phyloP scores from a whole-genome alignment of 805 yeast species.

The Sugiyamaella marilandica region DNA sequence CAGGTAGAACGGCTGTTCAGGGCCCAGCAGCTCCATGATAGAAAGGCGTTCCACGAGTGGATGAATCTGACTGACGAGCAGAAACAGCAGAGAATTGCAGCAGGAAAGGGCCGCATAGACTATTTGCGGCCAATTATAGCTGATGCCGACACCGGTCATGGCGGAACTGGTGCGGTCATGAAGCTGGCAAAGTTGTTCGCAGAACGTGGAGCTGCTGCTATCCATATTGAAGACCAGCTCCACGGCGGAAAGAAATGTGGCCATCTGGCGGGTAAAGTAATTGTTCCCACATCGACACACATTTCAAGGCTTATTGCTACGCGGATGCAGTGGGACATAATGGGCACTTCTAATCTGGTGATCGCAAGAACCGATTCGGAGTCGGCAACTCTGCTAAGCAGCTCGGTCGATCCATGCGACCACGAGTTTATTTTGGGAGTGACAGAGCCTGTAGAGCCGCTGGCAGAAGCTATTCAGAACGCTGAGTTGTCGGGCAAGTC shows the following conservation, averaged over 20 bases:
- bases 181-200: conserved; percentile 60
- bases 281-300: conserved; percentile 57
- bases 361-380: conserved; percentile 62
- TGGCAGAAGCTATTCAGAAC: conserved; percentile 41
- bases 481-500: conserved; percentile 41
- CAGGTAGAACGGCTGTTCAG: conserved; percentile 56
- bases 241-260: conserved; percentile 67
- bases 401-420: conserved; percentile 51
- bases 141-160: conserved; percentile 66
- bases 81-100: conserved; percentile 23
- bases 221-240: conserved; percentile 59
- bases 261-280: conserved; percentile 56
- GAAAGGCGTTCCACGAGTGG: conserved; percentile 44
- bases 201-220: conserved; percentile 64
- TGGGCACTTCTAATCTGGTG: conserved; percentile 53
- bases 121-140: conserved; percentile 60
- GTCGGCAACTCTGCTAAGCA: conserved; percentile 47
- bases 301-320: conserved; percentile 51
- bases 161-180: conserved; percentile 59
- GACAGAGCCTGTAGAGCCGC: conserved; percentile 37
- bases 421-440: conserved; percentile 54
- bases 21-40: conserved; percentile 56
- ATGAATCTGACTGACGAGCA: conserved; percentile 25
- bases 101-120: conserved; percentile 36
- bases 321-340: conserved; percentile 59